These are phyloP conservation scores for Wickerhamiella infanticola DNA, from an alignment of 1,139 yeast genomes.

Conservation along the genomic window DNA sequence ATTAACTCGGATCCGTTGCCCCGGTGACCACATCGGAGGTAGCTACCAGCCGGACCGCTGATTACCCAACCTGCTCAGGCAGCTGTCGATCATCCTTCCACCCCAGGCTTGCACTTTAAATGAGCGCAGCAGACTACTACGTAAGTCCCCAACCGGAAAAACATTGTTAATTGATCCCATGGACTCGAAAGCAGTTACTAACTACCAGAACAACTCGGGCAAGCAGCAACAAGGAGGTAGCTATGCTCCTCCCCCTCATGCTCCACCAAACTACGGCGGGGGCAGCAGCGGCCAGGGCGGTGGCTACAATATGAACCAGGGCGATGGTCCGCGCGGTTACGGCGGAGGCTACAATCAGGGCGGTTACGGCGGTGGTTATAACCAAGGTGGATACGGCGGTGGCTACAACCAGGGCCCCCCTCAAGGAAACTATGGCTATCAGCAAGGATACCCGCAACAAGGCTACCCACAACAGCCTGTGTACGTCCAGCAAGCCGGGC, in stretches of 20 bases:
- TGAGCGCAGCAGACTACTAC: slow-evolving; percentile 14
- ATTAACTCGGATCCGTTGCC: too few relatives aligned
- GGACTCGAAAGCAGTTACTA: too few relatives aligned
- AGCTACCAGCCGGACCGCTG: too few relatives aligned
- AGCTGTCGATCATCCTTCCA: too few relatives aligned
- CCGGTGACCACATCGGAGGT: too few relatives aligned
- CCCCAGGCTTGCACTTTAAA: background rate
- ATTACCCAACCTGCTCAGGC: too few relatives aligned
- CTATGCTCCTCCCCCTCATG: background rate
- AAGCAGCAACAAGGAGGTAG: slow-evolving; percentile 3
- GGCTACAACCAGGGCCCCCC: slow-evolving; percentile 8
- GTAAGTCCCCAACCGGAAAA: background rate
- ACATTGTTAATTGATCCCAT: too few relatives aligned
- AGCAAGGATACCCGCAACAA: slow-evolving; percentile 12
- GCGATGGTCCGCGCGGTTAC: slow-evolving; percentile 1
- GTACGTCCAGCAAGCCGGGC: slow-evolving; percentile 19
- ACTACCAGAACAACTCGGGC: background rate
- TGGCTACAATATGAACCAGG: background rate
- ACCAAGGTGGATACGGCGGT: slow-evolving; percentile 13
- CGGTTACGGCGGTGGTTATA: slow-evolving; percentile 10
- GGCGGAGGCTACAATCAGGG: slow-evolving; percentile 11
- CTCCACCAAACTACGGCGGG: background rate
- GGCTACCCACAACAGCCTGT: slow-evolving; percentile 19
- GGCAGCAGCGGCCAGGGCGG: background rate
- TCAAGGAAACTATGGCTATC: slow-evolving; percentile 6